Percentiles rank a stretch among this genome's conserved stretches.
These are phyloP conservation scores for Pholiota microspora DNA, from an alignment of 768 basidiomycete genomes.

Conservation along the genomic window DNA sequence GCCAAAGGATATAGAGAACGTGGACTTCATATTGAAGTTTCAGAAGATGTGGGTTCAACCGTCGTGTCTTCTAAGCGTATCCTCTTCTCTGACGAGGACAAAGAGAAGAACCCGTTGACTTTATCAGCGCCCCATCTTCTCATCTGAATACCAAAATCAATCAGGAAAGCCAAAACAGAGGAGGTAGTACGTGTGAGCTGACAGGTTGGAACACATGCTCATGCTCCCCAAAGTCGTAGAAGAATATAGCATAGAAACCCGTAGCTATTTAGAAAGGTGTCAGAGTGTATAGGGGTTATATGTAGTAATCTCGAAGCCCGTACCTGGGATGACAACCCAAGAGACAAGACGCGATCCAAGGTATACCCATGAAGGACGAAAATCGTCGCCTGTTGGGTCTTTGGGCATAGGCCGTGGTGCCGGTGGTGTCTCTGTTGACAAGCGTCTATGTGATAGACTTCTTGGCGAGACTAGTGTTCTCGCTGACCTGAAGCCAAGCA, in stretches of 20 bases:
- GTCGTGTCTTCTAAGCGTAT: constrained; percentile 24
- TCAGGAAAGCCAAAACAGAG: background rate
- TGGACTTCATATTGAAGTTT: no score
- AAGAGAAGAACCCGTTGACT: constrained; percentile 51
- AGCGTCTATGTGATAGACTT: background rate
- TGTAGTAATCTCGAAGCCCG: constrained; percentile 9
- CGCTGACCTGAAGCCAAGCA: background rate
- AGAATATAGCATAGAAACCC: constrained; percentile 55
- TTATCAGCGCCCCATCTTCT: constrained; percentile 55
- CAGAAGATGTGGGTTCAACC: background rate
- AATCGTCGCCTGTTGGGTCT: constrained; percentile 35
- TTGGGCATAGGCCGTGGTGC: constrained; percentile 4
- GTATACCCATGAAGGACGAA: constrained; percentile 64
- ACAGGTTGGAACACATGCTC: constrained; percentile 74
- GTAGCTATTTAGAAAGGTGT: constrained; percentile 33
- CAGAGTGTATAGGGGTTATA: background rate
- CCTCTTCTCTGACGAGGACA: constrained; percentile 56
- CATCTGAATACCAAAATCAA: constrained; percentile 31
- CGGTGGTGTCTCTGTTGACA: constrained; percentile 5
- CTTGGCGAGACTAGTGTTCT: constrained; percentile 1
- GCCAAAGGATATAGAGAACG: background rate
- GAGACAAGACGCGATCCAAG: constrained; percentile 47
- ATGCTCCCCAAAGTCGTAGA: constrained; percentile 66
- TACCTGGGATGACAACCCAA: constrained; percentile 57
- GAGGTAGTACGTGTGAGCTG: constrained; percentile 19